Conservation (phyloP, 2,329 filamentous ascomycete genomes). For the Fusarium phyllophilum region DNA sequence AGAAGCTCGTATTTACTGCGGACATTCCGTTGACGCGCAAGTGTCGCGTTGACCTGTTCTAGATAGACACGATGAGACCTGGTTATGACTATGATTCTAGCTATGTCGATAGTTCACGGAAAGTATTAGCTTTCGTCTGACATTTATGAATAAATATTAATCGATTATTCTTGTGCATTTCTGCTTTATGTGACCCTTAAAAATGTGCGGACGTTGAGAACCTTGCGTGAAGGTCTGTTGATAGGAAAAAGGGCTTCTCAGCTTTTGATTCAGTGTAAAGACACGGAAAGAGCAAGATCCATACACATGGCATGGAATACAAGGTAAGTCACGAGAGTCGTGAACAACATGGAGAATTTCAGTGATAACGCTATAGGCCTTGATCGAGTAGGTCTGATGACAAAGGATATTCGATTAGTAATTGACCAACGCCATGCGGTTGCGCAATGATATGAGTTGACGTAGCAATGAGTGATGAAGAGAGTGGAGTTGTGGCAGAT, state of each 20-base stretch:
- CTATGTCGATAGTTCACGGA: too few relatives aligned
- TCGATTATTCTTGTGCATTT: neutral
- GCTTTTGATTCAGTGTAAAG: too few relatives aligned
- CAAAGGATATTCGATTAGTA: neutral
- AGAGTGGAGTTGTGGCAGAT: neutral
- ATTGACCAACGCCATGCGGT: too few relatives aligned
- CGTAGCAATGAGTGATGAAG: neutral
- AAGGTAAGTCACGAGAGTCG: too few relatives aligned
- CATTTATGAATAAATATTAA: neutral
- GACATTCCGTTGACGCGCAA: conserved; percentile 37
- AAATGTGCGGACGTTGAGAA: too few relatives aligned
- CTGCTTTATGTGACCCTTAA: neutral
- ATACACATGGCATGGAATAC: too few relatives aligned
- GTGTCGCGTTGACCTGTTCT: conserved; percentile 8
- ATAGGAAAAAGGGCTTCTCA: too few relatives aligned
- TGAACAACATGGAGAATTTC: too few relatives aligned
- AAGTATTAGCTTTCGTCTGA: neutral
- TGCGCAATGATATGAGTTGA: too few relatives aligned
- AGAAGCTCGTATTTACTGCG: conserved; percentile 35
- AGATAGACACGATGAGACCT: accelerated
- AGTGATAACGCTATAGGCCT: neutral
- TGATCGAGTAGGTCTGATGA: neutral
- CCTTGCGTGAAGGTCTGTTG: too few relatives aligned
- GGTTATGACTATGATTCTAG: neutral
- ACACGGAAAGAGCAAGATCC: too few relatives aligned